Evolutionary conservation across 495 filamentous ascomycete genomes (phyloP).

Genomic region (Aspergillus conjunctus): DNA sequence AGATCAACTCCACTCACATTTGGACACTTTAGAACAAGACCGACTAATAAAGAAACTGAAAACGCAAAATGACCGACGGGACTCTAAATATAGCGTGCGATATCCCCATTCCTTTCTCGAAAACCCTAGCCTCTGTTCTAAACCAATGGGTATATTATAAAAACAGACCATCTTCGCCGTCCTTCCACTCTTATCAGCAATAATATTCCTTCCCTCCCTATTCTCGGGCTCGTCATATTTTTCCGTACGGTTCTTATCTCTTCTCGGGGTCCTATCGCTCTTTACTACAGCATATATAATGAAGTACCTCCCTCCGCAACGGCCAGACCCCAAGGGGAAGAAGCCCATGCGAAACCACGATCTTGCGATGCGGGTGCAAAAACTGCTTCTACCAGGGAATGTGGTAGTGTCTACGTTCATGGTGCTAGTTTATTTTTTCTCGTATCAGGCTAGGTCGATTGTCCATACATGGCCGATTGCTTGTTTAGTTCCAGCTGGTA

Average conservation of each 20-base stretch:
- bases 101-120: background rate
- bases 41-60: constrained; percentile 60
- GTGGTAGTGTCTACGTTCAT: constrained; percentile 32
- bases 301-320: constrained; percentile 34
- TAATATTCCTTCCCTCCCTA: constrained; percentile 57
- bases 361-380: constrained; percentile 10
- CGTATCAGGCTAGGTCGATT: constrained; percentile 14
- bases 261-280: constrained; percentile 63
- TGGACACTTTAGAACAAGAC: constrained; percentile 63
- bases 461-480: constrained; percentile 24
- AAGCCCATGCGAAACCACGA: constrained; percentile 26
- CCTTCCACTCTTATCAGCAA: constrained; percentile 54
- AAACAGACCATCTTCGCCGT: constrained; percentile 55
- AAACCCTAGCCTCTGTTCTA: background rate
- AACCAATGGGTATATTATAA: background rate
- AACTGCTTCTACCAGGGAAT: constrained; percentile 31
- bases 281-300: constrained; percentile 58
- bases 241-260: constrained; percentile 42
- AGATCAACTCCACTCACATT: background rate
- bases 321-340: constrained; percentile 37
- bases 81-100: constrained; percentile 59
- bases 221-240: constrained; percentile 31
- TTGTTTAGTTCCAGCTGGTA: constrained; percentile 45
- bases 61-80: constrained; percentile 57
- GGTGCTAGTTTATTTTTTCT: constrained; percentile 27